These are phyloP conservation scores for Naganishia kalamii DNA, from an alignment of 768 basidiomycete genomes.

Conservation along the genomic window DNA sequence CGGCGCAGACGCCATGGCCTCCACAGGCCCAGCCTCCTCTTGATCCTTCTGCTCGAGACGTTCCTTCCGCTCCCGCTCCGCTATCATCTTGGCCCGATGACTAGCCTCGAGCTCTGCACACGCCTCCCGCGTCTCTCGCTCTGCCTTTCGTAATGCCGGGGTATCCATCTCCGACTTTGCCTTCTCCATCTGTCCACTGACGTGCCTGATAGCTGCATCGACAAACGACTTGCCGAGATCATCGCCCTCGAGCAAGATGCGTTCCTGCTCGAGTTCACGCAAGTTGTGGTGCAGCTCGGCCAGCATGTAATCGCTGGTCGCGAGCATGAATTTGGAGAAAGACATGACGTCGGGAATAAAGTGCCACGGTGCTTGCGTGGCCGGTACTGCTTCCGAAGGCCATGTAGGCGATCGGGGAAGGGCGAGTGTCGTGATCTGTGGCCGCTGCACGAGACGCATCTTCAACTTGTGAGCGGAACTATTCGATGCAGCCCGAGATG, in stretches of 20 bases:
- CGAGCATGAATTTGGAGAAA: slow-evolving; percentile 93
- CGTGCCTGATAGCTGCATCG: slow-evolving; percentile 66
- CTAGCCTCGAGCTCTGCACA: slow-evolving; percentile 50
- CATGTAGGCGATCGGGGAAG: slow-evolving; percentile 84
- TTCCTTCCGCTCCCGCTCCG: not conserved
- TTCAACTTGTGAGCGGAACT: slow-evolving; percentile 50
- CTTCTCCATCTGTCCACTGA: slow-evolving; percentile 72
- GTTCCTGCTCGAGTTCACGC: slow-evolving; percentile 65
- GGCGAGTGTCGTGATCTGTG: slow-evolving; percentile 89
- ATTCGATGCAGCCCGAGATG: not conserved
- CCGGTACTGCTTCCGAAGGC: slow-evolving; percentile 80
- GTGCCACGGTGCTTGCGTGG: slow-evolving; percentile 76
- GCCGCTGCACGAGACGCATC: slow-evolving; percentile 86
- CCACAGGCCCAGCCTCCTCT: not conserved
- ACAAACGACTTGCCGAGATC: slow-evolving; percentile 72
- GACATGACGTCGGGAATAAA: slow-evolving; percentile 85
- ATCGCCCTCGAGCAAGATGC: slow-evolving; percentile 61
- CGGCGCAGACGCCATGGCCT: not conserved
- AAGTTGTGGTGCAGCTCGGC: slow-evolving; percentile 67
- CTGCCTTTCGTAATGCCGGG: slow-evolving; percentile 57
- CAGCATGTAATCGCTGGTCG: slow-evolving; percentile 76
- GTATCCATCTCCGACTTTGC: slow-evolving; percentile 65
- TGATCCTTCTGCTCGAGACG: not conserved
- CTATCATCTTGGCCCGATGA: slow-evolving; percentile 49
- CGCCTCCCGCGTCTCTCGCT: slow-evolving; percentile 55